phyloP scores from a whole-genome alignment of 2,329 filamentous ascomycete genomes.

The Penicillium palitans region DNA sequence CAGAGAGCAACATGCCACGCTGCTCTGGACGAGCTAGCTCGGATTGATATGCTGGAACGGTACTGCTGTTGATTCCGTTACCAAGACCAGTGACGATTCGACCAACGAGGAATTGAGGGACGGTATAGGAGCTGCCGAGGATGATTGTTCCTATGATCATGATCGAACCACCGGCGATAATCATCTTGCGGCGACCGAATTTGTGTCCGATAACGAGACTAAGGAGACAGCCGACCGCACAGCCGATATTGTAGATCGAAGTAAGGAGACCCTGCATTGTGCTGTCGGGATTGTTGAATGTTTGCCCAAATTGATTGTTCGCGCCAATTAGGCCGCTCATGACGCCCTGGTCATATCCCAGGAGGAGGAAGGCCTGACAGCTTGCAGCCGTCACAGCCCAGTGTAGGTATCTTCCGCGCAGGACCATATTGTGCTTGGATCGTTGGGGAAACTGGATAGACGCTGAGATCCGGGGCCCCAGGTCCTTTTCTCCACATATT shows the following conservation, averaged over 20 bases:
- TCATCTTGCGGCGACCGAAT: constrained; percentile 46
- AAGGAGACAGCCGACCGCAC: constrained; percentile 33
- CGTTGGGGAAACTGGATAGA: not conserved
- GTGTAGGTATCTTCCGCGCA: constrained; percentile 21
- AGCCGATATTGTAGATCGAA: constrained; percentile 35
- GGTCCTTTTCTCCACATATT: not conserved
- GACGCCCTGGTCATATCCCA: constrained; percentile 37
- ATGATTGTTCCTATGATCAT: constrained; percentile 50
- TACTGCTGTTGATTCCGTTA: constrained; percentile 27
- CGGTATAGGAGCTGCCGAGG: constrained; percentile 41
- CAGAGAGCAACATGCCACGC: constrained; percentile 22
- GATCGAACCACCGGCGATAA: constrained; percentile 44
- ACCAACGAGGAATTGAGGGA: constrained; percentile 49
- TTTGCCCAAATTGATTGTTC: constrained; percentile 42
- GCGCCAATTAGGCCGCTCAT: constrained; percentile 51
- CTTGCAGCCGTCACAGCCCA: constrained; percentile 28
- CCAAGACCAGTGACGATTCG: constrained; percentile 50
- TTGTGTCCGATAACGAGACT: constrained; percentile 43
- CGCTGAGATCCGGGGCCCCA: constrained; percentile 10
- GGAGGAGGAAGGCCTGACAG: constrained; percentile 25
- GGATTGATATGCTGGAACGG: constrained; percentile 22
- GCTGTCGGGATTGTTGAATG: constrained; percentile 40
- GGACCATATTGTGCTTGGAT: constrained; percentile 11
- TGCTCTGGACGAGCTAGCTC: constrained; percentile 23
- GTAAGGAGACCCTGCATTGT: constrained; percentile 40